Evolutionary conservation across 257 asterid species (phyloP).

Genomic region (Jaltomata sinuosa): DNA sequence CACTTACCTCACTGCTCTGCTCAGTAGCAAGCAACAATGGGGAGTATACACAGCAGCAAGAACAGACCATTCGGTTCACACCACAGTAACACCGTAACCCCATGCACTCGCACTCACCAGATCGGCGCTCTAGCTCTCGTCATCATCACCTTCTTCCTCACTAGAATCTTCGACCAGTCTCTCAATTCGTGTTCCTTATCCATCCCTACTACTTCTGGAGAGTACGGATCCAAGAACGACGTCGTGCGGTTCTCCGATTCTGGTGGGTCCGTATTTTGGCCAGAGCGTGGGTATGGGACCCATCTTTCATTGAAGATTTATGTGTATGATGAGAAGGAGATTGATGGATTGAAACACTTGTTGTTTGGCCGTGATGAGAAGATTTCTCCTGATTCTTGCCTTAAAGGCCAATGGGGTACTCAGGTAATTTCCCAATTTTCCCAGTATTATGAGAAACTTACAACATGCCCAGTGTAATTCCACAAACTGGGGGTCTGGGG

Average conservation of each 20-base stretch:
- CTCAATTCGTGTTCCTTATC: conserved; percentile 20
- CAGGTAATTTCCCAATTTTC: conserved; percentile 35
- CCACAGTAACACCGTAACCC: conserved; percentile 18
- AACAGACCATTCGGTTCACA: not conserved
- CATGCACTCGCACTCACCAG: conserved; percentile 73
- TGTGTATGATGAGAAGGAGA: conserved; percentile 75
- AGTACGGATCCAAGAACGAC: conserved; percentile 1
- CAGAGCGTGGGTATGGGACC: conserved; percentile 35
- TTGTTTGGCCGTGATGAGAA: conserved; percentile 73
- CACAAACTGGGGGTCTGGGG: too few relatives aligned
- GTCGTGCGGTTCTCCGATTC: conserved; percentile 15
- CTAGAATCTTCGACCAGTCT: conserved; percentile 61
- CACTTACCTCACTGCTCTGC: not conserved
- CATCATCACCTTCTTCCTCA: conserved; percentile 65
- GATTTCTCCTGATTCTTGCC: conserved; percentile 58
- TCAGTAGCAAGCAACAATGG: not conserved
- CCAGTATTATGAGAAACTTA: not conserved
- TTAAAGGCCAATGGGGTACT: conserved; percentile 96
- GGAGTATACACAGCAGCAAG: not conserved
- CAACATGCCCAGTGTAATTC: too few relatives aligned
- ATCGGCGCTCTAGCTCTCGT: conserved; percentile 70
- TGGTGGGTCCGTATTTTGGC: conserved; percentile 27
- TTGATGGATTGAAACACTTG: conserved; percentile 62
- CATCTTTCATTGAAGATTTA: conserved; percentile 64
- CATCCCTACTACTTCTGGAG: not conserved